Evolutionary conservation across 768 basidiomycete genomes (phyloP), one percentile per base, ranked within the genome.

Genomic region (Suillus placidus): DNA sequence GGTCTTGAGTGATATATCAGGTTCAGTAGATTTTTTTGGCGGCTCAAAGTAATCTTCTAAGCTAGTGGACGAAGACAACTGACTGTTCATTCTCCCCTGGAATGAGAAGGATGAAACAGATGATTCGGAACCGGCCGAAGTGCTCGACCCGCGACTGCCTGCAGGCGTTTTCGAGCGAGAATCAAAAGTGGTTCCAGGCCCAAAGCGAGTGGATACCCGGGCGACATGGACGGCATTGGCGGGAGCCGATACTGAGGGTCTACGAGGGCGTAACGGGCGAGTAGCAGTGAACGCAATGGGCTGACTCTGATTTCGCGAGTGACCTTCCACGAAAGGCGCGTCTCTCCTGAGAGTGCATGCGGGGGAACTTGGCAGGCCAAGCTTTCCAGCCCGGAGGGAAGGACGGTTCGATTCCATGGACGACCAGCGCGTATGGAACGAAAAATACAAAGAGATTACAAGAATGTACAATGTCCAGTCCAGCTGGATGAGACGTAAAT

Each of bases 61-160:
- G 68, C 81, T 84, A 38, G 82, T 82, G 49, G 77, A 76, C 2
- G 83, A 82, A 7, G 83, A 83, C 12, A 73, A 64, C 66, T 79
- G 76, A 42, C 78, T 76, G 4, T 72, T 78, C 70, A 79, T 76
- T 61, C 81, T 72, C 42, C 79, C 77, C 62, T 80, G 76, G n/a
- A 81, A 72, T 8, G 81, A 77, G 2, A 78, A 68, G 7, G 76
- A 72, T 0, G 76, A 76, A n/a, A 71, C 65, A 12, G 74, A 71
- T 16, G 78, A 73, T 47, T 70, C 64, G 30, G 74, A 68, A 51
- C 72, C 72, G n/a, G 71, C 67, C 10, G 60, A 65, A 20, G 26
- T 43, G 42, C 13, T 43, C 20, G 64, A 63, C 20, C 23, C 26
- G 64, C 64, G 64, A 2, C 34, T 35, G 32, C 18, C 32, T n/a